Base-by-base conservation (phyloP, 2,329 filamentous ascomycete species). In the Didymella segeticola region DNA sequence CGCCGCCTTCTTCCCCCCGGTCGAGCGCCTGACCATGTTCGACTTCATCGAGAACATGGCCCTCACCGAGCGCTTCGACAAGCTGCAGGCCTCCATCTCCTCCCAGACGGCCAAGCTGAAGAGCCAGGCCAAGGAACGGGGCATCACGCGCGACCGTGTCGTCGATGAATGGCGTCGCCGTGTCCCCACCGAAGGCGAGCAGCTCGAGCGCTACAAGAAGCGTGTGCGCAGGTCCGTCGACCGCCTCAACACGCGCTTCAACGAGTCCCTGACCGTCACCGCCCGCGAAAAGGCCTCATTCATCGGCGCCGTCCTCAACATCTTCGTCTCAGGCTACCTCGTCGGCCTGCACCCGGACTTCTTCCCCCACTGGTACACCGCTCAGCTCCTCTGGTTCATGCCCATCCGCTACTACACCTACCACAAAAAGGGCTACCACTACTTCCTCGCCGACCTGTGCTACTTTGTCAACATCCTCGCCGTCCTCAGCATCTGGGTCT, bases 401-500 rank as follows among this genome's bases (percentile, higher is more conserved):
- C 95, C 95, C 11, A 90, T 99, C 63, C 89, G 95, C 42, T 93
- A 86, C 77, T 95, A 92, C 78, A 90, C 89, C 53, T 99, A 99
- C 76, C 91, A 91, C 71, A 87, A 88, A 66, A 90, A 89, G 53
- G 95, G 93, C 51, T 97, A 96, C 70, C 70, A 75, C 61, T 99
- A 99, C 78, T 98, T 99, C 77, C 81, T 98, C 23, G 93, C 93
- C 30, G 95, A 99, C 75, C 86, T 99, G 38, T 99, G 95, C 79
- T 99, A 99, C 78, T 99, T 98, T 70, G 92, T 96, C 82, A 99
- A 99, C 76, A 78, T 97, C 27, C 82, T 99, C 47, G 80, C 90
- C 26, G 80, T 93, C 59, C 79, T 96, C 56, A 90, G 87, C 64
- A 85, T 99, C 43, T 99, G 93, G 93, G 82, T 89, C 27, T 97